Conservation (phyloP, 1,284 basidiomycete species). For the Boletellus deceptivus region DNA sequence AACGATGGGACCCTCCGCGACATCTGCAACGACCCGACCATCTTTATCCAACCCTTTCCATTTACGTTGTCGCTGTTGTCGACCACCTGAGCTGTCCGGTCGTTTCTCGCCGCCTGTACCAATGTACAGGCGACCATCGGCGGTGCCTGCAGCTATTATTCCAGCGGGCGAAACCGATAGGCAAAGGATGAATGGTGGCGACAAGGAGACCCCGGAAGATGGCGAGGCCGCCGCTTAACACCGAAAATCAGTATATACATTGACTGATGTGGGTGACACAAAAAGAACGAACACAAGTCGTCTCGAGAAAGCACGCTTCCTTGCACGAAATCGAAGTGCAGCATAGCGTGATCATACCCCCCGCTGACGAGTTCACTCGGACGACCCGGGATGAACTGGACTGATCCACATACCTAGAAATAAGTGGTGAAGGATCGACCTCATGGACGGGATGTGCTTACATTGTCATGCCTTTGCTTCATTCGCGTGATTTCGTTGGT, state of each 20-base stretch:
- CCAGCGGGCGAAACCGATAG: slow-evolving; percentile 56
- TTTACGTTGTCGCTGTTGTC: slow-evolving; percentile 58
- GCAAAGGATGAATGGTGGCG: slow-evolving; percentile 62
- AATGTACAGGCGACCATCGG: slow-evolving; percentile 69
- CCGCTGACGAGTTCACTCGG: slow-evolving; percentile 66
- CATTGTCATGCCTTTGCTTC: slow-evolving; percentile 62
- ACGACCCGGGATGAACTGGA: not conserved
- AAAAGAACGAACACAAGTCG: slow-evolving; percentile 50
- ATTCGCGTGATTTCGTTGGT: slow-evolving; percentile 49
- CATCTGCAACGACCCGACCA: slow-evolving; percentile 45
- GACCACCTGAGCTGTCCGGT: slow-evolving; percentile 24
- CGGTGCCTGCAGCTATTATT: slow-evolving; percentile 65
- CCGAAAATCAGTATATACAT: slow-evolving; percentile 7
- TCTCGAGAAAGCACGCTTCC: slow-evolving; percentile 56
- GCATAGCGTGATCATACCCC: slow-evolving; percentile 50
- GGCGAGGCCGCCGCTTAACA: slow-evolving; percentile 40
- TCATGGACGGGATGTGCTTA: slow-evolving; percentile 33
- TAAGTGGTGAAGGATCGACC: slow-evolving; percentile 4
- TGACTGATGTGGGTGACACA: too few species aligned
- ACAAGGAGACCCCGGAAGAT: slow-evolving; percentile 51
- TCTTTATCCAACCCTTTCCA: slow-evolving; percentile 67
- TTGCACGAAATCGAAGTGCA: slow-evolving; percentile 65
- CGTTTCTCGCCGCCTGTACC: slow-evolving; percentile 65
- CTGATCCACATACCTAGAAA: slow-evolving; percentile 44
- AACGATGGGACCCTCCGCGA: slow-evolving; percentile 70